phyloP scores from a whole-genome alignment of 2,329 filamentous ascomycete genomes.

The Aureobasidium vineae region DNA sequence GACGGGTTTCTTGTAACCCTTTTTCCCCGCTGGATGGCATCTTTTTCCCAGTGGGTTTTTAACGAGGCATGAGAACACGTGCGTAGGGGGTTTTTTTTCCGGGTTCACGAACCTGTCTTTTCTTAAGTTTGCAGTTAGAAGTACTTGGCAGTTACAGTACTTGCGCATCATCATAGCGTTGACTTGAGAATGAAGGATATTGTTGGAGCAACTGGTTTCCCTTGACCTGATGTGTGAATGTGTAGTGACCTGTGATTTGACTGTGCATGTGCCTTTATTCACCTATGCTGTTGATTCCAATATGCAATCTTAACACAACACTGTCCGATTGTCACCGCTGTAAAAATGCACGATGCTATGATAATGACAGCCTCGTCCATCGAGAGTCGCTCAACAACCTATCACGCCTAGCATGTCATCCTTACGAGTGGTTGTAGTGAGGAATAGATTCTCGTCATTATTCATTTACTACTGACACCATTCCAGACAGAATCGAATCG shows the following conservation, averaged over 20 bases:
- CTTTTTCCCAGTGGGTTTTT: neutral
- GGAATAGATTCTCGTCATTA: too few relatives aligned
- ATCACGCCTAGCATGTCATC: too few relatives aligned
- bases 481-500: too few relatives aligned
- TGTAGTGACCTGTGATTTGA: neutral
- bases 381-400: neutral
- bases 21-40: neutral
- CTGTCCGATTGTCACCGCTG: neutral
- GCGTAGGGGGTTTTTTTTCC: neutral
- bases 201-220: neutral
- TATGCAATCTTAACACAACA: neutral
- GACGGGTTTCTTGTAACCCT: neutral
- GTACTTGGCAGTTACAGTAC: constrained; percentile 10
- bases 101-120: neutral
- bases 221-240: neutral
- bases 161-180: neutral
- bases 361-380: neutral
- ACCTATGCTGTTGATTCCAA: neutral
- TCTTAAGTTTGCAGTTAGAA: neutral
- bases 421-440: too few relatives aligned
- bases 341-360: neutral
- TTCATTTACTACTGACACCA: neutral
- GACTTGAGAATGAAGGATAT: neutral
- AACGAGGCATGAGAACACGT: neutral
- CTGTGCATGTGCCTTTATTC: neutral